Conservation (phyloP, 345 rosid genomes). For the Lenwebbia sp. region DNA sequence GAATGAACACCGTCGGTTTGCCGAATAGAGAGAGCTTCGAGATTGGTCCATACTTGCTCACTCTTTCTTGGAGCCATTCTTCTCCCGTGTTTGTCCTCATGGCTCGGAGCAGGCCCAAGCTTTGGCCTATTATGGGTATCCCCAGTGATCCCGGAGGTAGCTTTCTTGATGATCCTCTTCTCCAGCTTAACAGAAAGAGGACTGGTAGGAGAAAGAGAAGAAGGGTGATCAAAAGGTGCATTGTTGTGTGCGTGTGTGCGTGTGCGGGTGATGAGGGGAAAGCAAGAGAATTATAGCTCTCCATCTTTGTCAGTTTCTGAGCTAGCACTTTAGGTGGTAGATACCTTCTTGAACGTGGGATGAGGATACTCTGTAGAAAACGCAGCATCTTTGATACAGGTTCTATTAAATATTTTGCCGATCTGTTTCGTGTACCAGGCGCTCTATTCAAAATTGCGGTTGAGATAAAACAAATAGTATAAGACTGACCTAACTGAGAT, state of each 20-base stretch:
- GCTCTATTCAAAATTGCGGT: no score
- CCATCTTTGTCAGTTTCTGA: background rate
- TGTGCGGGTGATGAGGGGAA: background rate
- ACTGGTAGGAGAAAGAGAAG: background rate
- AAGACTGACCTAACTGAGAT: background rate
- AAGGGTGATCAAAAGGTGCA: background rate
- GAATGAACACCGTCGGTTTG: slow-evolving; percentile 30
- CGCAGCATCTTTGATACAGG: no score
- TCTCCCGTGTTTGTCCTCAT: slow-evolving; percentile 38
- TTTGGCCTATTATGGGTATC: slow-evolving; percentile 46
- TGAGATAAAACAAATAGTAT: background rate
- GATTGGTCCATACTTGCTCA: slow-evolving; percentile 29
- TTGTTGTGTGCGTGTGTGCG: background rate
- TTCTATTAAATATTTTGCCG: no score
- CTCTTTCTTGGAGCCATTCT: slow-evolving; percentile 22
- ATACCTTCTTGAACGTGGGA: background rate
- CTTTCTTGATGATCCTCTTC: slow-evolving; percentile 1
- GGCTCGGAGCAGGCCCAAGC: slow-evolving; percentile 26
- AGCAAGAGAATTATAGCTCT: background rate
- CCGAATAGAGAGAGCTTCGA: slow-evolving; percentile 41
- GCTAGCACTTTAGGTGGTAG: background rate
- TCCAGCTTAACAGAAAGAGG: background rate
- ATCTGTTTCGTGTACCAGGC: no score
- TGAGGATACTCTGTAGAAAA: background rate
- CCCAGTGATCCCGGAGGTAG: slow-evolving; percentile 55